A percentile compares a stretch with the other conserved stretches of the same genome.
These are phyloP conservation scores for Pseudonitzschia delicatissima DNA, from an alignment of 108 stramenopile species.

Conservation along the genomic window DNA sequence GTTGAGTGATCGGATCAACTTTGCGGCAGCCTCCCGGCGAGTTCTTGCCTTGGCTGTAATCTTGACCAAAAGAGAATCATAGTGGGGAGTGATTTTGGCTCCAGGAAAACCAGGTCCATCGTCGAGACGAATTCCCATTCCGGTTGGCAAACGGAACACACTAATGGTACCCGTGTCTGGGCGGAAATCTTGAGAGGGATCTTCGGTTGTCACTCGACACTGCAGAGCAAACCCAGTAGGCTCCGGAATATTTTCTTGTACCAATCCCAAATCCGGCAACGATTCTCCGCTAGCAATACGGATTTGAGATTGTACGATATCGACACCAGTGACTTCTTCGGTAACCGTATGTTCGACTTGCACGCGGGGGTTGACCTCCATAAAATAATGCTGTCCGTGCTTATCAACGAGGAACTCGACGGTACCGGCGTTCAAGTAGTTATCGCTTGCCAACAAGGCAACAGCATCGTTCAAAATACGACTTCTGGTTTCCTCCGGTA, in stretches of 20 bases:
- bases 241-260: constrained; percentile 61
- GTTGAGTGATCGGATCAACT: constrained; percentile 62
- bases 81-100: constrained; percentile 51
- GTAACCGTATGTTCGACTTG: constrained; percentile 94
- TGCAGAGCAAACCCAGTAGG: constrained; percentile 90
- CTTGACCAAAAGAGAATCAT: constrained; percentile 90
- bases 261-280: constrained; percentile 66
- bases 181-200: constrained; percentile 85
- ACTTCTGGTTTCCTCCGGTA: constrained; percentile 65
- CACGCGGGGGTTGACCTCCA: constrained; percentile 92
- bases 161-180: constrained; percentile 92
- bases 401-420: constrained; percentile 97
- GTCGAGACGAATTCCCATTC: constrained; percentile 94
- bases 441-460: constrained; percentile 60
- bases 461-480: constrained; percentile 80
- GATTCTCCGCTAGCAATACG: constrained; percentile 90
- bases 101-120: constrained; percentile 77
- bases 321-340: constrained; percentile 87
- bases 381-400: constrained; percentile 85
- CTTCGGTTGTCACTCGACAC: constrained; percentile 95
- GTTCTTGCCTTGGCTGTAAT: constrained; percentile 81
- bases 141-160: constrained; percentile 89
- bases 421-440: constrained; percentile 94
- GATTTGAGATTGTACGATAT: constrained; percentile 94
- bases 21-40: constrained; percentile 79